Evolutionary conservation across 208 protist genomes (phyloP), one percentile per base, ranked within the genome.

Genomic region (Leptomonas seymouri): DNA sequence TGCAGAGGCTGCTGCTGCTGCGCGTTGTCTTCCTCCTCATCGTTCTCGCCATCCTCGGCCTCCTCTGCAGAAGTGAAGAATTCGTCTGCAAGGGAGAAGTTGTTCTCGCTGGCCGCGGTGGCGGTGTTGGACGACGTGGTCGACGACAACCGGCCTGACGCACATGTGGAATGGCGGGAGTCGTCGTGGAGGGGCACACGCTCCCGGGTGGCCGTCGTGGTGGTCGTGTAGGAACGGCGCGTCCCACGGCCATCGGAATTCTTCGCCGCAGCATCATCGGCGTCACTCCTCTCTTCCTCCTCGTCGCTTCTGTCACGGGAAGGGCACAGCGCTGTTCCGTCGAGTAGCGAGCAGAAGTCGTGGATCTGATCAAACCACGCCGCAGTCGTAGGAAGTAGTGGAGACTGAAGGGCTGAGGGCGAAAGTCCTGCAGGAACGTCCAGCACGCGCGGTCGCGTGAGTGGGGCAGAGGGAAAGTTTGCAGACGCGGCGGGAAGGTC

Each of bases 41-140:
- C 44, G 21, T 31, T 23, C 34, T 59, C 60, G 15, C 36, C 44
- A 18, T 68, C 71, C 49, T 53, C 71, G 31, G 44, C 62, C 30
- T 76, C 62, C 45, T 71, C 63, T 0, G 48, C 71, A 18, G 71
- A 70, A 8, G 57, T 65, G 28, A 76, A 70, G 8, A 70, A 46
- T 23, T 76, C 62, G 28, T 63, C 71, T 1, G 61, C 62, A 30
- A 66, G 30, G 48, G 63, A 71, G 62, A 65, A 71, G 41, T 76
- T 56, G 57, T 46, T 60, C 25, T 46, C 46, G 57, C 57, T 71
- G 25, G 56, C 64, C 0, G 62, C 56, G n/a, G 57, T 53, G 12
- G 46, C 56, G 3, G 71, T 58, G 57, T 71, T 36, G 21, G 69
- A 75, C 30, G 41, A 65, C 21, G 67, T 16, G 31, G 50, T 31